Conservation (phyloP, 202 grass and related monocot species). For the Zizania palustris region DNA sequence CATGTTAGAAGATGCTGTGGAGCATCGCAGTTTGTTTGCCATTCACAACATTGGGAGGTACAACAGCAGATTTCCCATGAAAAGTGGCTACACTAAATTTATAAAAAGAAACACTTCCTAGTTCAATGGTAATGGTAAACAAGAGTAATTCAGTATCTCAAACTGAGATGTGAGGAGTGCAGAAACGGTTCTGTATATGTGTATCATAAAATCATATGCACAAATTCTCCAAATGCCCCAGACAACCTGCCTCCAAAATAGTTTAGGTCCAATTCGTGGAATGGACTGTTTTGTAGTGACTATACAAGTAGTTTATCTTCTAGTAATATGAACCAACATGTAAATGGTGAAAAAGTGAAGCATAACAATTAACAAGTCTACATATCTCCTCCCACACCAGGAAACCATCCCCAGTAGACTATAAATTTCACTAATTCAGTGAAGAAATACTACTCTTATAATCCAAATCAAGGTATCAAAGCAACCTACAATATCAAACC, state of each 20-base stretch:
- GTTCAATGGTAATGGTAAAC: background rate
- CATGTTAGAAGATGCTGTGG: background rate
- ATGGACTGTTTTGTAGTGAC: background rate
- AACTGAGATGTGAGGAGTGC: background rate
- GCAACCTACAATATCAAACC: background rate
- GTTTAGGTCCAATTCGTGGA: background rate
- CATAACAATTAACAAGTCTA: background rate
- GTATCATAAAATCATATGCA: constrained; percentile 4
- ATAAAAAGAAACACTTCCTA: background rate
- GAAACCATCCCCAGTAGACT: background rate
- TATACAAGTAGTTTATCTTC: background rate
- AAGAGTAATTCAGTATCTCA: background rate
- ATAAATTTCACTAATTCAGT: background rate
- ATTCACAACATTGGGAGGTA: background rate
- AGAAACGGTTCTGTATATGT: background rate
- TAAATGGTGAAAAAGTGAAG: background rate
- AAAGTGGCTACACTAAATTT: background rate
- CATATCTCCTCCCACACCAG: background rate
- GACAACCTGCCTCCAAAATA: background rate
- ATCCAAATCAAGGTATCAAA: background rate
- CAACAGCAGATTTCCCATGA: background rate
- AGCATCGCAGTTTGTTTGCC: background rate
- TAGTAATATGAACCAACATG: background rate
- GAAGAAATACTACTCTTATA: background rate
- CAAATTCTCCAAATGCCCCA: background rate